phyloP scores from a whole-genome alignment of 768 basidiomycete genomes.

The Agrocybe praecox region DNA sequence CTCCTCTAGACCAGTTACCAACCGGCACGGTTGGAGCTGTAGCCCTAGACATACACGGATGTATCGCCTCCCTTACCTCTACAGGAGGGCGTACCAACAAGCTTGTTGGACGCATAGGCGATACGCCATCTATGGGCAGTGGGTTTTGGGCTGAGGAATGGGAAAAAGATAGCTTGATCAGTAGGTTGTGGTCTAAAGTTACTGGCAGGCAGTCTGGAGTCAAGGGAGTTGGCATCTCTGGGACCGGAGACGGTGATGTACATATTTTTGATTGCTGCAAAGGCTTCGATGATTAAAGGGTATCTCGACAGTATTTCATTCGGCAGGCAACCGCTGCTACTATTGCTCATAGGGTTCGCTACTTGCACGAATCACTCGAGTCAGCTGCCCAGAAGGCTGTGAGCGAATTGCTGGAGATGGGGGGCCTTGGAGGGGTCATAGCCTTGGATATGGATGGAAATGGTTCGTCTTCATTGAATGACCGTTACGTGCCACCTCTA shows the following conservation, averaged over 20 bases:
- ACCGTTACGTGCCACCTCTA: background rate
- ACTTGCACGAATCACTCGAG: constrained; percentile 55
- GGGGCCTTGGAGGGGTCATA: constrained; percentile 76
- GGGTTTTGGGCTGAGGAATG: constrained; percentile 90
- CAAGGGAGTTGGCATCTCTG: constrained; percentile 72
- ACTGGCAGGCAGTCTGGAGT: constrained; percentile 10
- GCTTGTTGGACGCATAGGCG: constrained; percentile 79
- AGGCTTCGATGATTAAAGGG: constrained; percentile 2
- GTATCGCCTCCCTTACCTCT: constrained; percentile 73
- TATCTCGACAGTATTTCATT: constrained; percentile 67
- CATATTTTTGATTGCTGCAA: constrained; percentile 21
- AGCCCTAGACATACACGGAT: constrained; percentile 73
- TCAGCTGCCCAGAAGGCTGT: constrained; percentile 59
- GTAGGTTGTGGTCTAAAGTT: constrained; percentile 36
- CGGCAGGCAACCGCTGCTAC: constrained; percentile 67
- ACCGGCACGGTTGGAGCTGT: constrained; percentile 87
- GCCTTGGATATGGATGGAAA: constrained; percentile 72
- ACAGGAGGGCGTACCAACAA: constrained; percentile 88
- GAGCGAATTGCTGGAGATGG: constrained; percentile 56
- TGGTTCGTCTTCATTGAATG: constrained; percentile 39
- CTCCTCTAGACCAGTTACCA: constrained; percentile 58
- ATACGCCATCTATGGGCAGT: constrained; percentile 76
- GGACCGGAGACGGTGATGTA: constrained; percentile 87
- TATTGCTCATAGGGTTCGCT: constrained; percentile 67
- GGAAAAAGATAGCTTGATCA: constrained; percentile 32